Base-by-base conservation (phyloP, 768 basidiomycete species). In the Lentinula aciculospora region DNA sequence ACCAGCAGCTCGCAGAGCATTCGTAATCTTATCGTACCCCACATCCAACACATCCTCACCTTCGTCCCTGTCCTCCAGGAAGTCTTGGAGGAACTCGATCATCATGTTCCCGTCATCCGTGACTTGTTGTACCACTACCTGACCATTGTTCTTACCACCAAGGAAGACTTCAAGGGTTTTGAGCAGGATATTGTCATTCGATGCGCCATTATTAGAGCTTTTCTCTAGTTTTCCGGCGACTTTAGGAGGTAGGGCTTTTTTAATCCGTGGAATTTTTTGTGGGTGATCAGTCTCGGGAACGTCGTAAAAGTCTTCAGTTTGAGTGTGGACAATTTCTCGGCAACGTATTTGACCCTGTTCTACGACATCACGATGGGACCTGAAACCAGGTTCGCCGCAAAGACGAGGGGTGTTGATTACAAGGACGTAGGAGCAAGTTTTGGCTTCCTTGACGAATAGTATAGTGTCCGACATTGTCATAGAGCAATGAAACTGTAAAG, bases 371-470 rank as follows among this genome's bases (percentile, higher is more conserved):
- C 79, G 79, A 31, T 77, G 82, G 57, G 90, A 89, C 69, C 82
- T 88, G 76, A 99, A 98, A 10, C 94, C 92, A 17, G 94, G 94
- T 64, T 96, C 88, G 59, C 86, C 84, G 67, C 97, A 98, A 19
- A 99, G 79, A 56, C 94, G 89, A 32, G 97, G 95, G 0, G 96
- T 97, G 69, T 98, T 90, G 58, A 98, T 85, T 62, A 98, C 88
- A 51, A 98, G 78, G 45, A 97, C 85, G 69, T 99, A 98, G 61
- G 89, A 85, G 72, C 97, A 99, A 37, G 91, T 95, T 68, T 89
- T 89, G 34, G 92, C 81, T 76, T 97, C 94, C 69, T 95, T 94
- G 67, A 98, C 86, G 67, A 94, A 88, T 55, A 91, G 80, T 64
- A 98, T 92, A 34, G 82, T 84, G 74, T 98, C 94, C 40, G 90